These are phyloP conservation scores for Colletotrichum limetticola DNA, from an alignment of 2,329 filamentous ascomycete species.

Conservation along the genomic window DNA sequence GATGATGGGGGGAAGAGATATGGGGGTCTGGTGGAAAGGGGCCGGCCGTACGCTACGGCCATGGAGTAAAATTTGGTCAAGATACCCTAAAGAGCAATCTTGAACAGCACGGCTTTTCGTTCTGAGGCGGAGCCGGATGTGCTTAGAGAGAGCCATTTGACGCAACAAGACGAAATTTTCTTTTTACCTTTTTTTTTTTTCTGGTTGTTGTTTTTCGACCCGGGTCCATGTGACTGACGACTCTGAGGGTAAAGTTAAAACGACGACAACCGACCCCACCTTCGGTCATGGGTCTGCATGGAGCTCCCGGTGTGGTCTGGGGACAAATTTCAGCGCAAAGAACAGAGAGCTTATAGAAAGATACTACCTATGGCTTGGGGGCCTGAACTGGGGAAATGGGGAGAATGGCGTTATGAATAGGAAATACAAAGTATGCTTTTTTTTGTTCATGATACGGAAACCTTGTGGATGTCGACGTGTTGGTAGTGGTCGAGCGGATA, in stretches of 20 bases:
- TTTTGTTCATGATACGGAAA: background rate
- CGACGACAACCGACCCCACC: background rate
- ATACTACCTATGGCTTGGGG: background rate
- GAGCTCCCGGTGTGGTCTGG: background rate
- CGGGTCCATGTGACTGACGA: slow-evolving; percentile 19
- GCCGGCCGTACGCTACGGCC: background rate
- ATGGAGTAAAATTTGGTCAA: slow-evolving; percentile 33
- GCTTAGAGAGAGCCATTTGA: slow-evolving; percentile 34
- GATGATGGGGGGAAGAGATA: slow-evolving; percentile 16
- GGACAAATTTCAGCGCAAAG: slow-evolving; percentile 3
- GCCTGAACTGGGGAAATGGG: background rate
- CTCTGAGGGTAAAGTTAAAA: background rate
- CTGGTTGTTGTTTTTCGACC: background rate
- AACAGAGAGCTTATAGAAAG: background rate
- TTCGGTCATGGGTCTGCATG: background rate
- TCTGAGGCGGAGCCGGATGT: slow-evolving; percentile 6
- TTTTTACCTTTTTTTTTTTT: background rate
- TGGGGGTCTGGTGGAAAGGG: background rate
- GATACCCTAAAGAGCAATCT: slow-evolving; percentile 36
- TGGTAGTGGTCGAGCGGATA: too few relatives aligned
- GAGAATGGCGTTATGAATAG: background rate
- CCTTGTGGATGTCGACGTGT: too few relatives aligned
- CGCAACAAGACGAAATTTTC: slow-evolving; percentile 22
- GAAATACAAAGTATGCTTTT: slow-evolving; percentile 14
- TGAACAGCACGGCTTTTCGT: slow-evolving; percentile 28